phyloP scores from a whole-genome alignment of 2,329 filamentous ascomycete genomes.

The Blastomyces parvus region DNA sequence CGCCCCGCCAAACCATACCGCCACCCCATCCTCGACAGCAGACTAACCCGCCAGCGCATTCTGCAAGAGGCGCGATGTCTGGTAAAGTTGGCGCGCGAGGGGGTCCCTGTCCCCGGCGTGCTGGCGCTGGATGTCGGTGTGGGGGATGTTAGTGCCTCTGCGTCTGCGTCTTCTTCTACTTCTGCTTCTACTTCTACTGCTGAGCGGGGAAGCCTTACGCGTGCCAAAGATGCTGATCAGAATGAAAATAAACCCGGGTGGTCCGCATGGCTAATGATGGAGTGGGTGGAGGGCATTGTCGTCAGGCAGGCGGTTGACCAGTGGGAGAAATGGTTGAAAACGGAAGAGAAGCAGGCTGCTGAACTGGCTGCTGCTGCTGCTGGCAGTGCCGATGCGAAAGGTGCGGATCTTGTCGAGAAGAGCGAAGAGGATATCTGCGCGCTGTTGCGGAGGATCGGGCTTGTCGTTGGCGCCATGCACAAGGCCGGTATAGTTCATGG shows the following conservation, averaged over 20 bases:
- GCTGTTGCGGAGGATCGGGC: constrained; percentile 62
- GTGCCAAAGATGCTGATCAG: constrained; percentile 22
- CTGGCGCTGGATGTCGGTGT: constrained; percentile 56
- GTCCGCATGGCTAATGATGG: constrained; percentile 68
- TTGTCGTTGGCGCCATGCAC: constrained; percentile 67
- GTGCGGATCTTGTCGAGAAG: constrained; percentile 24
- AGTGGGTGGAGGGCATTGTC: constrained; percentile 70
- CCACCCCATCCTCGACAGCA: constrained; percentile 77
- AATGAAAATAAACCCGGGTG: constrained; percentile 29
- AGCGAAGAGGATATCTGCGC: constrained; percentile 46
- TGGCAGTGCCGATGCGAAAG: constrained; percentile 20
- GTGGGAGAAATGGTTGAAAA: constrained; percentile 49
- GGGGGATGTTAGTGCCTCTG: constrained; percentile 18
- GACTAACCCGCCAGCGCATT: constrained; percentile 77
- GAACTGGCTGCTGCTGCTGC: constrained; percentile 22
- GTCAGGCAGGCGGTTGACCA: constrained; percentile 61
- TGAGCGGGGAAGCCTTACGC: constrained; percentile 36
- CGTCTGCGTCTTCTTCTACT: too few relatives aligned
- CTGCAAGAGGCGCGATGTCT: constrained; percentile 82
- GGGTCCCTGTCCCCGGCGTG: constrained; percentile 71
- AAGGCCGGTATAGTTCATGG: constrained; percentile 81
- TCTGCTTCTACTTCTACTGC: too few relatives aligned
- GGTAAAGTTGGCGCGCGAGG: constrained; percentile 66
- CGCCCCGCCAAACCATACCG: constrained; percentile 85
- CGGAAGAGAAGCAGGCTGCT: constrained; percentile 11